phyloP scores from a whole-genome alignment of 2,329 filamentous ascomycete species.

The Fusarium lyarnte region DNA sequence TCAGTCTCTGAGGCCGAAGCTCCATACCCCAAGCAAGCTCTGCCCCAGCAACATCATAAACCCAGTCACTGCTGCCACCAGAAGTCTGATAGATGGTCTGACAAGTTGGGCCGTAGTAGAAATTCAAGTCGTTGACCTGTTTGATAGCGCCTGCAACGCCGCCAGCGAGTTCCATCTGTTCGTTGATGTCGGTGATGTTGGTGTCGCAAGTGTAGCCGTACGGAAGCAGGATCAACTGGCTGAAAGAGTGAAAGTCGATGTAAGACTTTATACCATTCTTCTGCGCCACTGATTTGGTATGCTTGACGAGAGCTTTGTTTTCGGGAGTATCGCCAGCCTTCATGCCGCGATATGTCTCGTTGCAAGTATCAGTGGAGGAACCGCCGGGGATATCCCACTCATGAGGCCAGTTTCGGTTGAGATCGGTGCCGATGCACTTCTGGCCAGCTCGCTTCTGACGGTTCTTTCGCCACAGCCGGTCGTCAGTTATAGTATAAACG shows the following conservation, averaged over 20 bases:
- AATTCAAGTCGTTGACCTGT: slow-evolving; percentile 51
- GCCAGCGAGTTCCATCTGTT: slow-evolving; percentile 59
- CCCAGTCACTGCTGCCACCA: slow-evolving; percentile 58
- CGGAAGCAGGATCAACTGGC: slow-evolving; percentile 64
- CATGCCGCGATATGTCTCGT: slow-evolving; percentile 58
- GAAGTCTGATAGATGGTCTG: slow-evolving; percentile 68
- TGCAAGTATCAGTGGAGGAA: slow-evolving; percentile 62
- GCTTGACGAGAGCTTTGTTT: slow-evolving; percentile 56
- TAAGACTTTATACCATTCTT: slow-evolving; percentile 63
- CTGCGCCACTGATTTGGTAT: slow-evolving; percentile 48
- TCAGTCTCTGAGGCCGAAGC: slow-evolving; percentile 48
- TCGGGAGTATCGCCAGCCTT: slow-evolving; percentile 59
- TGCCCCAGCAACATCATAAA: slow-evolving; percentile 53
- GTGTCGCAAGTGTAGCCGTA: slow-evolving; percentile 69
- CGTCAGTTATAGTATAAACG: slow-evolving; percentile 52
- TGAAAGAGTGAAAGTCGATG: slow-evolving; percentile 73
- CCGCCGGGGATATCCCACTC: slow-evolving; percentile 61
- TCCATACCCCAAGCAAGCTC: slow-evolving; percentile 55
- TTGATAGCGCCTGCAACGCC: slow-evolving; percentile 62
- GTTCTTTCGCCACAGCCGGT: slow-evolving; percentile 72
- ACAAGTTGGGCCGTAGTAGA: slow-evolving; percentile 64
- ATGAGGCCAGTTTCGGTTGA: slow-evolving; percentile 70
- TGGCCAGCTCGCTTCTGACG: slow-evolving; percentile 53
- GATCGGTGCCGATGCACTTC: slow-evolving; percentile 62
- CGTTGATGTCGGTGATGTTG: slow-evolving; percentile 56